A percentile compares a stretch with the other conserved stretches of the same genome.
phyloP scores from a whole-genome alignment of 441 rosid species.

The Brassica hybrid region DNA sequence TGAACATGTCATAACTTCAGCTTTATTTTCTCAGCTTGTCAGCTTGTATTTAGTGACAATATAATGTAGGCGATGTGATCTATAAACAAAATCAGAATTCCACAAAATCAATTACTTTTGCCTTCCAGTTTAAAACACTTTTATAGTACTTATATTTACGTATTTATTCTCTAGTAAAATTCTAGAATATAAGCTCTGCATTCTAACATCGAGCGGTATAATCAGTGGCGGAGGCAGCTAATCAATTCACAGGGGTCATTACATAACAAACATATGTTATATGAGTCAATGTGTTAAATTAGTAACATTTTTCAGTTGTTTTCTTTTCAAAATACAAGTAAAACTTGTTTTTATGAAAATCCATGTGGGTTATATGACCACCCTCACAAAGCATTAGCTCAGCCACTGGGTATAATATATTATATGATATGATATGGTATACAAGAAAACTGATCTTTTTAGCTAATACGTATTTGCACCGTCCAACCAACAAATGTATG shows the following conservation, averaged over 20 bases:
- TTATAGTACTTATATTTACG: background rate
- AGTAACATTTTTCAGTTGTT: no score
- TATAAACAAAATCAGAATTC: background rate
- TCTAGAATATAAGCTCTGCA: background rate
- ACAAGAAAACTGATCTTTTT: background rate
- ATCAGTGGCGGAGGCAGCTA: no score
- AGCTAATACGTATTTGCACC: slow-evolving; percentile 19
- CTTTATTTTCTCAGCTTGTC: background rate
- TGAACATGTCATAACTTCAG: background rate
- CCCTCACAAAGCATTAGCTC: no score
- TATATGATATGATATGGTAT: background rate
- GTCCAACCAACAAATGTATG: slow-evolving; percentile 14
- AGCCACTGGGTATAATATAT: no score
- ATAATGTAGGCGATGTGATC: background rate
- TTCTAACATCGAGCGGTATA: background rate
- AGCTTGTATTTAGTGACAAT: background rate
- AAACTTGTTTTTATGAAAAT: no score
- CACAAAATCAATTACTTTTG: background rate
- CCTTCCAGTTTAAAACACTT: background rate
- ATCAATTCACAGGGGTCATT: no score
- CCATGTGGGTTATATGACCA: no score
- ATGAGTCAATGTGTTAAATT: no score
- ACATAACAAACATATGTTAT: no score
- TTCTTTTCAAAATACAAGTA: no score
- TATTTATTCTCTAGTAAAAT: background rate